Base-by-base conservation (phyloP, 2,329 filamentous ascomycete genomes). In the Xylariomycetidae sp. region DNA sequence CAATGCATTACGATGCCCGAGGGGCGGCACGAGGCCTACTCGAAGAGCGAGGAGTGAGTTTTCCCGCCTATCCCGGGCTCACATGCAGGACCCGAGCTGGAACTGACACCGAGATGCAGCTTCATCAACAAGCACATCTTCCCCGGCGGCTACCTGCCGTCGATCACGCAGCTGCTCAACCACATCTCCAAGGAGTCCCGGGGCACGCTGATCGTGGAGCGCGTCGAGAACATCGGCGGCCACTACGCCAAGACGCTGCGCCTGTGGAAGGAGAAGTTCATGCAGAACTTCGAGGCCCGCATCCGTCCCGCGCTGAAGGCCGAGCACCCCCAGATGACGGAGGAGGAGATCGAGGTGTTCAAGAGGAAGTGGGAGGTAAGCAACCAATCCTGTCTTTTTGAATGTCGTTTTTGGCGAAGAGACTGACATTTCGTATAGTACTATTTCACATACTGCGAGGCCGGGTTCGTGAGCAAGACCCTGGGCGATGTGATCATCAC, bases 111-210 rank as follows among this genome's bases (percentile, higher is more conserved):
- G n/a, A n/a, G 16, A 13, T 20, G 4, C 37, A 70, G 67, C 51
- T 87, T 87, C 57, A 85, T 87, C 51, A 74, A 80, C 37, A 76
- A 79, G 41, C 85, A 87, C 58, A 86, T 87, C 34, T 87, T 88
- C 57, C 83, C 82, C 0, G 82, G 82, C n/a, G 83, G 82, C 1
- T 80, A 86, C 49, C 61, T 87, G 6, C 76, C 76, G 0, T 72
- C 70, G 3, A 65, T 68, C 19, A 72, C 66, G 10, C 70, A 78
- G 43, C 59, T 80, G 13, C 57, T 79, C 16, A 61, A 67, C 31
- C 69, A 78, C 20, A 79, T 87, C 42, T 71, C 68, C 25, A 64
- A 65, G 17, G 76, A 76, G 20, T 81, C 79, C 0, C 57, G 65
- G 8, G 75, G 76, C 1, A 72, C 71, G 0, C 63, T 87, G 6